Evolutionary conservation across 768 basidiomycete species (phyloP), one percentile per base, ranked within the genome.

Genomic region (Tricholoma bakamatsutake): DNA sequence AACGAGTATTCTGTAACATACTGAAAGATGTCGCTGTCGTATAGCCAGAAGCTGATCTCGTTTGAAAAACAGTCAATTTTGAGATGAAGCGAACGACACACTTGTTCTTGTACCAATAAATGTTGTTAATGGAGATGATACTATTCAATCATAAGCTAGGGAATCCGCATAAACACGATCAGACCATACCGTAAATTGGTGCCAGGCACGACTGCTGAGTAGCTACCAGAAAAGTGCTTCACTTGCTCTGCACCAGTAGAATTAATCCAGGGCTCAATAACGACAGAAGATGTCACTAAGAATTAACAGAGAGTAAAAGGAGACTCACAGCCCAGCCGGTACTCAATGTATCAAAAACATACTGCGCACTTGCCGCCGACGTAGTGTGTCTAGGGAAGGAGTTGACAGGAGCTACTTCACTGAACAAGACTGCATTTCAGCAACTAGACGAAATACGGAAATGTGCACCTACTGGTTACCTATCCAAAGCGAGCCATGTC

Each of bases 101-200:
- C 82, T 82, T 83, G 61, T 71, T 70, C 59, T 78, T 81, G 62
- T 84, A 84, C 81, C 82, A 83, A 57, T 80, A 85, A 6, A 79
- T 74, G 7, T 80, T 80, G 57, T 84, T 85, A 56, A 85, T 57
- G 0, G 83, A 83, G 34, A 85, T 77, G 37, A 85, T 79, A 17
- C 79, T 82, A 2, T 12, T 35, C 43, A n/a, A 40, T 21, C 11
- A 35, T 62, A 11, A 54, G 49, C n/a, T 46, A n/a, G 15, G 15
- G 8, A 11, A 4, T 15, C 24, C 9, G 30, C 47, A 18, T n/a
- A 52, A n/a, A 5, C 11, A 21, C n/a, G 2, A 49, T 31, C n/a
- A 52, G 31, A 34, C 55, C 61, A n/a, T 57, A 79, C 80, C 77
- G 69, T 30, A 83, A 66, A 28, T 74, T 74, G 39, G 79, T 82